Base-by-base conservation (phyloP, 805 yeast species). In the Yarrowia sp. region DNA sequence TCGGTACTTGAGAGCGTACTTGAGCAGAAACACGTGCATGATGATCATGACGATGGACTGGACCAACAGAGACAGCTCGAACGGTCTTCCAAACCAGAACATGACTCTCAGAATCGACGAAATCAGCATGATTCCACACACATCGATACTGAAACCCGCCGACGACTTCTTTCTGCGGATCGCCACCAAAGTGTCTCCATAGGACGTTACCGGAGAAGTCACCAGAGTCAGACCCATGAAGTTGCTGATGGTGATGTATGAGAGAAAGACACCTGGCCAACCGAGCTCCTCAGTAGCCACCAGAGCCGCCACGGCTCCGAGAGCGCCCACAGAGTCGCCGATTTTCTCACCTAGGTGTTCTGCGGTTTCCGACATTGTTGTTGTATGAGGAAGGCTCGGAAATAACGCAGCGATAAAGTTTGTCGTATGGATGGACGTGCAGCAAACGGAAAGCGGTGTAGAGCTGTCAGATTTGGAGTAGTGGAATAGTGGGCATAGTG, bases 91-190 rank as follows among this genome's bases (percentile, higher is more conserved):
- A 67, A 88, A 74, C 77, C 88, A 92, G 77, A 90, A 92, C 65
- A 85, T 84, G 32, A 92, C 86, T 68, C 96, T 80, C 51, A 91
- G 76, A 5, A 86, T 83, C 45, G 91, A 83, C 0, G 96, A 87
- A 68, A 90, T 80, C 67, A 92, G 74, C 96, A 92, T 91, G 7
- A 96, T 90, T 7, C 91, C 92, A 76, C 97, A 92, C 10, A 92
- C 89, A 75, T 92, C 98, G n/a, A 91, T 79, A 5, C 96, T 88
- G 72, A 92, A 91, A 22, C 97, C 98, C 22, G 83, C 79, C 0
- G 93, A 83, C 0, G 92, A 82, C 72, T 86, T 78, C 38, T 83
- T 81, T 53, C 81, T 78, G 70, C 85, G 81, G 13, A 92, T 91
- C 68, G 88, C 80, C 53, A 84, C 78, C 39, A 92, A 83, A 0